These are phyloP conservation scores for Colletotrichum sp. DNA, from an alignment of 2,329 filamentous ascomycete genomes.

Conservation along the genomic window DNA sequence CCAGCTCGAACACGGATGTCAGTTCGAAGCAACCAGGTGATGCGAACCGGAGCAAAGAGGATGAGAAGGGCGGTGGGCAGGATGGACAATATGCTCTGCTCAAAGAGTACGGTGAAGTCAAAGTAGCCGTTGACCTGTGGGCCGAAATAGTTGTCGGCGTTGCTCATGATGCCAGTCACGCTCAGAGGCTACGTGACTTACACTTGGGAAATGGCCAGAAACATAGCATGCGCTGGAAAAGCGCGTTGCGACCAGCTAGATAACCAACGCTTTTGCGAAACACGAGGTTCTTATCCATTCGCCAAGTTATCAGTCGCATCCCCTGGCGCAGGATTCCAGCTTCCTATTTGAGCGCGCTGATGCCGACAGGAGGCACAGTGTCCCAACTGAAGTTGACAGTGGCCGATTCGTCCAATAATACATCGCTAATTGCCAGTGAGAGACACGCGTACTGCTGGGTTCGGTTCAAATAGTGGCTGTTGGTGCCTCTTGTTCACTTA, in stretches of 20 bases:
- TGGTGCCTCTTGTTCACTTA: background rate
- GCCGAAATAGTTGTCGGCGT: conserved; percentile 24
- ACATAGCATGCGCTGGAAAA: background rate
- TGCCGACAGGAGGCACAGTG: background rate
- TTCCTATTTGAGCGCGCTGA: background rate
- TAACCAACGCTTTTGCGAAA: background rate
- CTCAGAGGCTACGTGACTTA: background rate
- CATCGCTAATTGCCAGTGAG: background rate
- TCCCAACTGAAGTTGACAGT: background rate
- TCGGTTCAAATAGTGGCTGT: background rate
- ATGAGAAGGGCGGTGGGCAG: conserved; percentile 29
- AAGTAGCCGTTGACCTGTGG: conserved; percentile 27
- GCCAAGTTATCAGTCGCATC: background rate
- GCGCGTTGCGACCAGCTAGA: background rate
- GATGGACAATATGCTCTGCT: conserved; percentile 33
- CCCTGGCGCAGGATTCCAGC: background rate
- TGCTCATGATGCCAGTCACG: conserved; percentile 16
- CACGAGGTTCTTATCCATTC: background rate
- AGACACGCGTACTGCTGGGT: background rate
- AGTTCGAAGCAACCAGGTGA: conserved; percentile 17
- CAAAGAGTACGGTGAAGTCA: conserved; percentile 35
- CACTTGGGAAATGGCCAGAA: background rate
- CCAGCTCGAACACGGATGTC: background rate
- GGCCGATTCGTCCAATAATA: background rate
- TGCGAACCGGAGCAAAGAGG: conserved; percentile 23